These are phyloP conservation scores for Solanum medicagineum DNA, from an alignment of 257 asterid genomes.

Conservation along the genomic window DNA sequence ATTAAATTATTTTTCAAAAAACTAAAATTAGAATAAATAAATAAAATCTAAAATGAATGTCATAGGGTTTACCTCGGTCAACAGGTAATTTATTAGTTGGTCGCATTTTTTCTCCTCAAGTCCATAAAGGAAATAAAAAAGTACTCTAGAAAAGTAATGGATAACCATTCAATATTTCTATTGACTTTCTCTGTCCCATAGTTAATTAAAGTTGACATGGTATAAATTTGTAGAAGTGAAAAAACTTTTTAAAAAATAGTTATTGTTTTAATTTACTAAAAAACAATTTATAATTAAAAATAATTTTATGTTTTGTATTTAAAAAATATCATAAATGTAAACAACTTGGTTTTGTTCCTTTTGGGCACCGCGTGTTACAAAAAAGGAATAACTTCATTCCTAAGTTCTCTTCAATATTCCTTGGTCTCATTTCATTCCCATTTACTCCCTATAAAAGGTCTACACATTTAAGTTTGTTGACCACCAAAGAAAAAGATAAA, in stretches of 20 bases:
- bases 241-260: no score
- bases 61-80: neutral
- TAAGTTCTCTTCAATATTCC: conserved; percentile 9
- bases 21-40: no score
- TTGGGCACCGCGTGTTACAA: conserved; percentile 10
- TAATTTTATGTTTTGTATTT: no score
- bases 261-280: neutral
- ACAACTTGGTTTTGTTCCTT: neutral
- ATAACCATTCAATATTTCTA: no score
- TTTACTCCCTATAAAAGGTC: neutral
- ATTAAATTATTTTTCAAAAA: no score
- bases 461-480: neutral
- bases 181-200: no score
- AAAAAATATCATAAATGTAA: no score
- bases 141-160: neutral
- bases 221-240: neutral
- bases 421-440: neutral
- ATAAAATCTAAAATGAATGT: no score
- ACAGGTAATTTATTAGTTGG: neutral
- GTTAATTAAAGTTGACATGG: neutral
- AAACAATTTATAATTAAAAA: neutral
- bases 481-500: neutral
- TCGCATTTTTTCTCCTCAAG: neutral
- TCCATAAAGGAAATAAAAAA: neutral
- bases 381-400: conserved; percentile 31